phyloP scores from a whole-genome alignment of 2,329 filamentous ascomycete genomes.

The Ustilaginoidea virens region DNA sequence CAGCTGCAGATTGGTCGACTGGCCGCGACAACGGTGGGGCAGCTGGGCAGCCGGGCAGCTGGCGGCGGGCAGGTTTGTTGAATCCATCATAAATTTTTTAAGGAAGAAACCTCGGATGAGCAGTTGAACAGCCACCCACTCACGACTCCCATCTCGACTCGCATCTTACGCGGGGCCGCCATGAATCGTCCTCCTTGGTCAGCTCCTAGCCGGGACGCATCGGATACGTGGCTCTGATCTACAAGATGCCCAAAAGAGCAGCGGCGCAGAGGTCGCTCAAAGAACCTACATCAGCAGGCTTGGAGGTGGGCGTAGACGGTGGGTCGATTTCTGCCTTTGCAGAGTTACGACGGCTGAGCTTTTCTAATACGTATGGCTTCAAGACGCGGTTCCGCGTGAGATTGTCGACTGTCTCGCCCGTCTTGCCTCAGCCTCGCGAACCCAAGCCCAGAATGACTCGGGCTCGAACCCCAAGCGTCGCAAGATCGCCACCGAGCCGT shows the following conservation, averaged over 20 bases:
- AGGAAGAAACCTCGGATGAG: no score
- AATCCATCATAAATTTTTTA: no score
- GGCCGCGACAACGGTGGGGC: no score
- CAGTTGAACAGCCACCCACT: no score
- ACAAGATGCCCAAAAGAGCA: conserved; percentile 4
- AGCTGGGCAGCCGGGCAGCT: no score
- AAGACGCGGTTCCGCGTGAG: conserved; percentile 12
- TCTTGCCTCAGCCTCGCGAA: conserved; percentile 8
- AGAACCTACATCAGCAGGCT: background rate
- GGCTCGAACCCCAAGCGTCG: conserved; percentile 16
- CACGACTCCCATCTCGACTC: no score
- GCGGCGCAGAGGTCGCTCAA: conserved; percentile 1
- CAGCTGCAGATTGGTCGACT: no score
- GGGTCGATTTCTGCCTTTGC: conserved; percentile 3
- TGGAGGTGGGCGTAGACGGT: conserved; percentile 13
- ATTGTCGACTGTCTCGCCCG: conserved; percentile 10
- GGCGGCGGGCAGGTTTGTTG: no score
- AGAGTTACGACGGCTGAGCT: background rate
- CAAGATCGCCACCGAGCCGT: conserved; percentile 9
- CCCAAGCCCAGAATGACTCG: conserved; percentile 3
- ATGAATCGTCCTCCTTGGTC: no score
- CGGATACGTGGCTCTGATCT: no score
- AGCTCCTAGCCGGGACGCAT: no score
- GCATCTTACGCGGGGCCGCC: no score
- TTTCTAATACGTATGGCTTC: background rate